Evolutionary conservation across 768 basidiomycete species (phyloP), one percentile per base, ranked within the genome.

Genomic region (Cystobasidium ongulense): DNA sequence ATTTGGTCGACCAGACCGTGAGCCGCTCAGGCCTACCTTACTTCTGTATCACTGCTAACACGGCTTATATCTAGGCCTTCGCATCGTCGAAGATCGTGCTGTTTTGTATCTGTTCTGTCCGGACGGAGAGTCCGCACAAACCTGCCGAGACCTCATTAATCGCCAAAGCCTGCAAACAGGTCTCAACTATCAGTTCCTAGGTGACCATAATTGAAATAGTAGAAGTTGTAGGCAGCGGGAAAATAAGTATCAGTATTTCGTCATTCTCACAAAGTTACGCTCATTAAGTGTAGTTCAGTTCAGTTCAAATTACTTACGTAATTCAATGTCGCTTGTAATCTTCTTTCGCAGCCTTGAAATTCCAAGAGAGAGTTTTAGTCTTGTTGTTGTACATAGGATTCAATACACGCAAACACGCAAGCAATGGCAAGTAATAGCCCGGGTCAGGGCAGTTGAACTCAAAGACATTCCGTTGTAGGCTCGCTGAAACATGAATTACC

Each of bases 21-120:
- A 63, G 46, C 39, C n/a, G n/a, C n/a, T n/a, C n/a, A n/a, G n/a
- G n/a, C n/a, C n/a, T n/a, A n/a, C n/a, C n/a, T n/a, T n/a, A n/a
- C n/a, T n/a, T n/a, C n/a, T n/a, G n/a, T n/a, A n/a, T n/a, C n/a
- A 38, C 8, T 17, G 11, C 8, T 38, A 43, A 4, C 27, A 17
- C 13, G 33, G 29, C 46, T 29, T 25, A 43, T 39, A 10, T 72
- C 15, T 74, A 91, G 91, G 88, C 64, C 85, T 93, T 46, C 90
- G 91, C 38, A 85, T 93, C 73, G 92, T 93, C 50, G 91, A 93
- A 80, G 91, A 92, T 83, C 92, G 92, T 80, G 91, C 91, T 18
- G 90, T 93, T 72, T 82, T 93, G 53, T 93, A 93, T 80, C 92
- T 93, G 79, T 89, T 91, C 79, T 74, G 63, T 73, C 35, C 72